These are phyloP conservation scores for Fusarium vanettenii DNA, from an alignment of 2,329 filamentous ascomycete genomes.

Conservation along the genomic window DNA sequence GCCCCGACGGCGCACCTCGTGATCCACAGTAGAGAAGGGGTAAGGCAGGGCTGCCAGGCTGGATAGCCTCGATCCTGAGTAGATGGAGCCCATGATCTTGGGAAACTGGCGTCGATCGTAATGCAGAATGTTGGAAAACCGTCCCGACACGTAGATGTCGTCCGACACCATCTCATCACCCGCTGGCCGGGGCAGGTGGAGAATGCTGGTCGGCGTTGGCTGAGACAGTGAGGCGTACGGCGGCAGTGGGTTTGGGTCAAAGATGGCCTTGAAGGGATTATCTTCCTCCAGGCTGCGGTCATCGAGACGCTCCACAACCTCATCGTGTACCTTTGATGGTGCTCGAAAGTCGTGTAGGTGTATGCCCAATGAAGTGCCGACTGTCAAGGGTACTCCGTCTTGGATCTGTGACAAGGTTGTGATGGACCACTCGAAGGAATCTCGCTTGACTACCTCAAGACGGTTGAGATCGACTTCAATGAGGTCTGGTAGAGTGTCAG, in stretches of 20 bases:
- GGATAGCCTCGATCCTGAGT: constrained; percentile 85
- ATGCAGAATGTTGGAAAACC: constrained; percentile 88
- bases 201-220: constrained; percentile 83
- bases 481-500: constrained; percentile 57
- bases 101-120: constrained; percentile 92
- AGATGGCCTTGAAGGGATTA: constrained; percentile 54
- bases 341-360: constrained; percentile 83
- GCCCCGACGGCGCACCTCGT: constrained; percentile 67
- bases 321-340: constrained; percentile 46
- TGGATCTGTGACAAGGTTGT: constrained; percentile 81
- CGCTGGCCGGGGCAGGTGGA: constrained; percentile 75
- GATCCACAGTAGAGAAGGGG: constrained; percentile 72
- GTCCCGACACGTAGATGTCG: constrained; percentile 88
- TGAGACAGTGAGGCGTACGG: constrained; percentile 80
- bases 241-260: constrained; percentile 64
- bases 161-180: constrained; percentile 68
- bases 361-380: constrained; percentile 84
- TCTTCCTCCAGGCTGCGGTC: constrained; percentile 32
- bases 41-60: constrained; percentile 77
- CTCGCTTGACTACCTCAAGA: constrained; percentile 74
- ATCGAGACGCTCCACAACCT: constrained; percentile 53
- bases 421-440: constrained; percentile 83
- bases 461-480: constrained; percentile 86
- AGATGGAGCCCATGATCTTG: constrained; percentile 78
- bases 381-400: constrained; percentile 77